Evolutionary conservation across 2,329 filamentous ascomycete genomes (phyloP).

Genomic region (Talaromyces sp.): DNA sequence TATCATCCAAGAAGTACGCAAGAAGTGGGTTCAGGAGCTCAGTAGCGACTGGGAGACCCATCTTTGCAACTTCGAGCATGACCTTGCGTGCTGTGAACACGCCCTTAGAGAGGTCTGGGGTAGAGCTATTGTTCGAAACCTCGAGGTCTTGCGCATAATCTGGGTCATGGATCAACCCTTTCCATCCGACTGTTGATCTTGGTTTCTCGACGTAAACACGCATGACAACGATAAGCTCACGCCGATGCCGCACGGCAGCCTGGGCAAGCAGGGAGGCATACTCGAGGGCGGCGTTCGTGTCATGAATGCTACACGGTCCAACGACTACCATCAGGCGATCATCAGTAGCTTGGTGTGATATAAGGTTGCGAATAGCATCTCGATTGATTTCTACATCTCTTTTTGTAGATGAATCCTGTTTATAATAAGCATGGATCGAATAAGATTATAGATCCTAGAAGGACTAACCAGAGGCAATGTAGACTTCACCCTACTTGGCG

Average conservation of each 20-base stretch:
- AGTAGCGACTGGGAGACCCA: slow-evolving; percentile 7
- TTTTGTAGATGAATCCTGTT: slow-evolving; percentile 8
- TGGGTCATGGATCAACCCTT: slow-evolving; percentile 9
- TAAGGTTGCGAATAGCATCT: slow-evolving; percentile 2
- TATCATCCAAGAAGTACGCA: slow-evolving; percentile 7
- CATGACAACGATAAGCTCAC: slow-evolving; percentile 7
- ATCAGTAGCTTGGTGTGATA: slow-evolving; percentile 4
- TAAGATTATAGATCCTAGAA: background rate
- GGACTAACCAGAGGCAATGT: slow-evolving; percentile 1
- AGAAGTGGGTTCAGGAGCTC: slow-evolving; percentile 9
- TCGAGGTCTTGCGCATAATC: slow-evolving; percentile 5
- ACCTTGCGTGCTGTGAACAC: slow-evolving; percentile 2
- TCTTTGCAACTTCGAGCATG: slow-evolving; percentile 7
- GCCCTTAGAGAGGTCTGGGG: background rate
- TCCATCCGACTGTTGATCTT: slow-evolving; percentile 7
- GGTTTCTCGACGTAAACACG: slow-evolving; percentile 10
- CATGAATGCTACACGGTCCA: slow-evolving; percentile 9
- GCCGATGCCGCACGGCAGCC: background rate
- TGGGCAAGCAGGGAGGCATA: slow-evolving; percentile 8
- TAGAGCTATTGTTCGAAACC: background rate
- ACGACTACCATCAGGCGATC: slow-evolving; percentile 8
- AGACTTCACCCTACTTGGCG: slow-evolving; percentile 8
- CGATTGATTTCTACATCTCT: slow-evolving; percentile 3
- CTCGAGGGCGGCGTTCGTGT: slow-evolving; percentile 7
- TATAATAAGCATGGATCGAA: background rate